Percentiles rank a stretch among this genome's conserved stretches.
Conservation (phyloP, 352 stramenopile species). For the Globisporangium carolinianum region DNA sequence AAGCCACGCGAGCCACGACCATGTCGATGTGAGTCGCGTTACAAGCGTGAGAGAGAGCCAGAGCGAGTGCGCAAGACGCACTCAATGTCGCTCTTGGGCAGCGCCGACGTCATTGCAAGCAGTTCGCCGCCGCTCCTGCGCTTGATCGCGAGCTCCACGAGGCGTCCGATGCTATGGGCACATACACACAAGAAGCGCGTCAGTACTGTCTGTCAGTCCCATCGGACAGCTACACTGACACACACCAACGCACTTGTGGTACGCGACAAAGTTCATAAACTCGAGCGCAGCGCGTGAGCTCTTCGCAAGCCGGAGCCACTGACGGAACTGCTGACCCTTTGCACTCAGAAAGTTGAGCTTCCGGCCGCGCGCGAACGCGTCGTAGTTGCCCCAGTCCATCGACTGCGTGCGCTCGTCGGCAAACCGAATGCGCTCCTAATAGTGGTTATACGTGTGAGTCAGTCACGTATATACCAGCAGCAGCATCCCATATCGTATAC, state of each 20-base stretch:
- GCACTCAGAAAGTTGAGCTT: slow-evolving; percentile 84
- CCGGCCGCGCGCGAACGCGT: slow-evolving; percentile 66
- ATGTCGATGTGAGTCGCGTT: too few species aligned
- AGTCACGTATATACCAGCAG: background rate
- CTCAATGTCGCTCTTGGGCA: slow-evolving; percentile 60
- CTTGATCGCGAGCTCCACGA: slow-evolving; percentile 82
- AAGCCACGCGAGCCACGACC: background rate
- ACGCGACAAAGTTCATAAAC: slow-evolving; percentile 83
- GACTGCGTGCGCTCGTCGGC: slow-evolving; percentile 72
- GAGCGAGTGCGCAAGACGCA: slow-evolving; percentile 15
- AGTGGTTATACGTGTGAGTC: background rate
- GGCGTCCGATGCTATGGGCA: slow-evolving; percentile 54
- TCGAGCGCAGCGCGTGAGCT: slow-evolving; percentile 70
- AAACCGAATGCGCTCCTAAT: slow-evolving; percentile 75
- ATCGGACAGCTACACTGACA: background rate
- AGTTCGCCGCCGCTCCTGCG: slow-evolving; percentile 46
- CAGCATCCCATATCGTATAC: background rate
- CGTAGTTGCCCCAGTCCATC: slow-evolving; percentile 83
- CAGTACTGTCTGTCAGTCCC: background rate
- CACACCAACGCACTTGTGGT: slow-evolving; percentile 60
- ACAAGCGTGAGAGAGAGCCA: background rate
- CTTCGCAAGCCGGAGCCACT: slow-evolving; percentile 62
- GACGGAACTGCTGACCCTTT: slow-evolving; percentile 52
- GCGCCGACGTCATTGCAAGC: slow-evolving; percentile 34
- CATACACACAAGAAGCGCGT: background rate